A percentile compares a stretch with the other conserved stretches of the same genome.
These are phyloP conservation scores for Podila verticillata DNA, from an alignment of 192 early-diverging fungal genomes.

Conservation along the genomic window DNA sequence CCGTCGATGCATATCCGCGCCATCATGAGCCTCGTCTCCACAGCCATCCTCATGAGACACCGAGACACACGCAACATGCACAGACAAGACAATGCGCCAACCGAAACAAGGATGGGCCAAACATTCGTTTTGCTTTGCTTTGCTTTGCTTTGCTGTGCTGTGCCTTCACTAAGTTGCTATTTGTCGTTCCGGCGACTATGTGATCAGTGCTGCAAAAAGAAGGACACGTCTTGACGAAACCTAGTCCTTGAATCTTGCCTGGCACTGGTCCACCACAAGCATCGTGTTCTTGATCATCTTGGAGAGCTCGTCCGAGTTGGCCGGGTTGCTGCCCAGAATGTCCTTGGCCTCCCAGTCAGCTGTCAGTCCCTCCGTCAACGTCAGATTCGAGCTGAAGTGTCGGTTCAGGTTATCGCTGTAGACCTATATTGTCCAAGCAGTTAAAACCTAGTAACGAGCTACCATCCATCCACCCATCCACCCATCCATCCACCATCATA, in stretches of 20 bases:
- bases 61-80: no score
- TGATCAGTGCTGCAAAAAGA: no score
- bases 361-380: constrained; percentile 23
- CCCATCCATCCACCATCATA: background rate
- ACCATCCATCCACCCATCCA: background rate
- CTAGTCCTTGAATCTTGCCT: constrained; percentile 1
- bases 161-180: no score
- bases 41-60: no score
- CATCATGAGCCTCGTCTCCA: no score
- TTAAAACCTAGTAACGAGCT: background rate
- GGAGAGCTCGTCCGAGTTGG: constrained; percentile 10
- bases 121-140: no score
- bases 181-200: no score
- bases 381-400: constrained; percentile 14
- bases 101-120: no score
- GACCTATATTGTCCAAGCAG: constrained; percentile 2
- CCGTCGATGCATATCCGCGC: no score
- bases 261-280: constrained; percentile 30
- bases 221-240: no score
- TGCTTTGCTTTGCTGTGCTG: no score
- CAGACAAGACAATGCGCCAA: no score
- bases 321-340: constrained; percentile 12
- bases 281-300: constrained; percentile 23
- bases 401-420: constrained; percentile 9
- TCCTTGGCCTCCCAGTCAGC: constrained; percentile 28